Evolutionary conservation across 2,329 filamentous ascomycete species (phyloP).

Genomic region (Aspergillus sojae): DNA sequence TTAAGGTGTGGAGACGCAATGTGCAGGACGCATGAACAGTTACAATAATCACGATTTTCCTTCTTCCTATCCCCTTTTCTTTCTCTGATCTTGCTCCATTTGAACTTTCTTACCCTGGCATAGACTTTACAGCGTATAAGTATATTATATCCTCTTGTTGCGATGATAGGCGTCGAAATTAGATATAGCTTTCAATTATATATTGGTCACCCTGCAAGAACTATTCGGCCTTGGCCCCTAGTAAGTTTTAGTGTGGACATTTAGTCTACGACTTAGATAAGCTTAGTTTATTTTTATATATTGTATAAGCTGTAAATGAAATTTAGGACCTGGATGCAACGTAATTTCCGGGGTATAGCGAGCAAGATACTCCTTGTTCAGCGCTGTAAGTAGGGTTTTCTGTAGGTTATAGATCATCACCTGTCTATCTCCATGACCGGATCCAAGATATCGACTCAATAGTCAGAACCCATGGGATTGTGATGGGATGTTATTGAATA

Average conservation of each 20-base stretch:
- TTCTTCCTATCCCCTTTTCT: not conserved
- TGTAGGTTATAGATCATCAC: too few species aligned
- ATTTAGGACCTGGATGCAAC: too few species aligned
- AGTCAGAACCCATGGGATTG: too few species aligned
- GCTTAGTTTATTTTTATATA: too few species aligned
- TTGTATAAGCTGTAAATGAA: too few species aligned
- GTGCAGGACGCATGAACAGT: slow-evolving; percentile 4
- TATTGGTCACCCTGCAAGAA: not conserved
- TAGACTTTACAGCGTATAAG: not conserved
- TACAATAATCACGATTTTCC: slow-evolving; percentile 12
- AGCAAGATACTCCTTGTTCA: too few species aligned
- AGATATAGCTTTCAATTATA: not conserved
- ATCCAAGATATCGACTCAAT: not conserved
- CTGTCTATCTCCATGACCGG: not conserved
- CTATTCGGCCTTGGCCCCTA: not conserved
- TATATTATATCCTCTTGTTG: not conserved
- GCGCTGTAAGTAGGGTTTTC: too few species aligned
- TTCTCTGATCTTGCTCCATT: not conserved
- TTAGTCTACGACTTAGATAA: too few species aligned
- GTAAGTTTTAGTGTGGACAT: too few species aligned
- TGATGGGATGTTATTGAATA: not conserved
- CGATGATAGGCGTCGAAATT: not conserved
- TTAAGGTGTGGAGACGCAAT: slow-evolving; percentile 34
- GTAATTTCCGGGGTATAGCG: too few species aligned
- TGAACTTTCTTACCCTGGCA: not conserved